Evolutionary conservation across 352 stramenopile species (phyloP), one percentile per base, ranked within the genome.

Genomic region (Globisporangium nagaii): DNA sequence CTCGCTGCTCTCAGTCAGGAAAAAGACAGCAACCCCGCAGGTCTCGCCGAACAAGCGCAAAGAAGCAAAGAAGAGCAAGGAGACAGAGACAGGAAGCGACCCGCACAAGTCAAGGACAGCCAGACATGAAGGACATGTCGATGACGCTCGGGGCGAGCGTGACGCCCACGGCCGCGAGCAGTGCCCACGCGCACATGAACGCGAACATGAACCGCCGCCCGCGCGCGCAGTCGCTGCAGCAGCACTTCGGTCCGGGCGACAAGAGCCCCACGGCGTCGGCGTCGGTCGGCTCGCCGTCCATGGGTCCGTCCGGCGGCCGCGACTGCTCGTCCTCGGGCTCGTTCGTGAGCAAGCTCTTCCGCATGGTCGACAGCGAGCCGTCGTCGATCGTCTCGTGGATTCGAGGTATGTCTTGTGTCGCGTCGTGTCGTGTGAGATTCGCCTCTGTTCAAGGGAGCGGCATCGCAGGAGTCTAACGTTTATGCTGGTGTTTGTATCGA

Each of bases 301-400:
- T 61, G 0, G n/a, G n/a, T n/a, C n/a, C n/a, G n/a, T n/a, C n/a
- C n/a, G n/a, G n/a, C n/a, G n/a, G n/a, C n/a, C 53, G 73, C 58
- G 73, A 84, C 46, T 84, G 73, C 55, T 81, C 63, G 59, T 79
- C 63, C 27, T 90, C 80, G 3, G 83, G 83, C 20, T 90, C 79
- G 12, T 93, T 93, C 62, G 83, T 93, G 36, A 91, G 76, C 60
- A 93, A 93, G 66, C 58, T 93, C 24, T 93, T 77, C 63, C 75
- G 80, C 52, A 93, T 93, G 83, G 79, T 93, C 24, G 83, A 93
- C 65, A 73, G 80, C 22, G 83, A 93, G 52, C 83, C 80, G 0
- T 77, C 80, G 36, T 74, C 75, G 11, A 90, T 93, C 53, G 83
- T 93, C 17, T 87, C 83, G 11, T 93, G 83, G 83, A 91, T 85